Conservation (phyloP, 805 yeast species). For the Lipomyces sp. region DNA sequence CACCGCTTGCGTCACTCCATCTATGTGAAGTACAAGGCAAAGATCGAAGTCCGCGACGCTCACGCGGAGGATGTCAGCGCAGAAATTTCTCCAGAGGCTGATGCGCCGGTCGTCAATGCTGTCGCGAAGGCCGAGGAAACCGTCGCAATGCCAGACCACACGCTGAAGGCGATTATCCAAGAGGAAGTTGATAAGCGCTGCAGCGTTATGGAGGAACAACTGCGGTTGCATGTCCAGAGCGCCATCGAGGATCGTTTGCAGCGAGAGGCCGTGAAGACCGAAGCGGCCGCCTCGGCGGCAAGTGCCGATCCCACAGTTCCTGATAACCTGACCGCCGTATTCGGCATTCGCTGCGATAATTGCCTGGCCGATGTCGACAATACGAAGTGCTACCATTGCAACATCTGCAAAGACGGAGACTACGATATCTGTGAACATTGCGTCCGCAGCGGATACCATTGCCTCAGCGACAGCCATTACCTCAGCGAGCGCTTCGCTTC, state of each 20-base stretch:
- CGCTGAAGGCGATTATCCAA: no score
- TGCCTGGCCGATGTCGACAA: slow-evolving; percentile 7
- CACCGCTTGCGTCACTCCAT: slow-evolving; percentile 19
- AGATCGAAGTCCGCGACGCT: slow-evolving; percentile 16
- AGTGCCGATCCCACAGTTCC: background rate
- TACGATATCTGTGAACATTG: slow-evolving; percentile 22
- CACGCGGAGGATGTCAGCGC: background rate
- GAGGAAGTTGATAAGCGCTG: background rate
- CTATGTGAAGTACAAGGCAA: slow-evolving; percentile 20
- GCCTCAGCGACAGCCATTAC: slow-evolving; percentile 21
- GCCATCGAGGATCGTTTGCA: no score
- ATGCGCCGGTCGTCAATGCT: background rate
- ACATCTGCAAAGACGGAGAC: slow-evolving; percentile 19
- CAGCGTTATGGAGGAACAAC: no score
- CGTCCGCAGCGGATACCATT: slow-evolving; percentile 19
- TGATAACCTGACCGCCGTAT: background rate
- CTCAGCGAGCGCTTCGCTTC: slow-evolving; percentile 1
- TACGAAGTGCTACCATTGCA: slow-evolving; percentile 22
- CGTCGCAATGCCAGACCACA: no score
- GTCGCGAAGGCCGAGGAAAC: no score
- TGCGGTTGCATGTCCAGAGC: no score
- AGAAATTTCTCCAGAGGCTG: background rate
- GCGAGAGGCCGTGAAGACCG: background rate
- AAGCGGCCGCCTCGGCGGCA: background rate
- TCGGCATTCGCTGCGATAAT: slow-evolving; percentile 18